Base-by-base conservation (phyloP, 2,329 filamentous ascomycete species). In the Trichocomaceae sp. region DNA sequence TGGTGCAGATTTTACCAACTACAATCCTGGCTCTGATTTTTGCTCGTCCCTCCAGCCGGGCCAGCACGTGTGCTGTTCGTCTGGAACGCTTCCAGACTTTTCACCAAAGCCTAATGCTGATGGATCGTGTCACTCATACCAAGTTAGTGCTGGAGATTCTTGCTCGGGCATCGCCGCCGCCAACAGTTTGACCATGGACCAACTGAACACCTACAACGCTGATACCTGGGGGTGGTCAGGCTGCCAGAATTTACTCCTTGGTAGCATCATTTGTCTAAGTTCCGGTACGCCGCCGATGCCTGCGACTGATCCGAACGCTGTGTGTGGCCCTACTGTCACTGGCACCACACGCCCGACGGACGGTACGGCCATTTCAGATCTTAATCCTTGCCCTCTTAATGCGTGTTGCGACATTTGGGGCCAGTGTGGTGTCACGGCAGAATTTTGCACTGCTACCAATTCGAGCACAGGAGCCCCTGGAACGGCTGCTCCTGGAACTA, bases 391-490 rank as follows among this genome's bases (percentile, higher is more conserved):
- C 29, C 49, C 49, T 19, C 39, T 51, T 8, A 51, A 51, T 29
- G 37, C 49, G n/a, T 51, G 49, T 12, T 51, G 49, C 17, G 37
- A 44, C 45, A 33, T 41, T 6, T 51, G 22, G 49, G 49, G 49
- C 4, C 49, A 51, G 39, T 51, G 49, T 15, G 49, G 49, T 8
- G 44, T 42, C 9, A 51, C 49, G 2, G 5, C 22, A 20, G 49
- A 51, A 7, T 51, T 51, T 33, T 51, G 49, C 19, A 51, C 49
- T 15, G 2, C 5, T 12, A 33, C 17, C 7, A 33, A 44, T 3
- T 51, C 49, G 7, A 15, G 8, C 2, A 51, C 49, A 15, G 33
- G 33, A 6, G 37, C 37, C n/a, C 49, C 49, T 19, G 49, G 49
- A 2, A 51, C 37, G 7, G 12, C 37, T 7, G 49, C 49, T 19